These are phyloP conservation scores for Collybiopsis luxurians DNA, from an alignment of 768 basidiomycete genomes.

Conservation along the genomic window DNA sequence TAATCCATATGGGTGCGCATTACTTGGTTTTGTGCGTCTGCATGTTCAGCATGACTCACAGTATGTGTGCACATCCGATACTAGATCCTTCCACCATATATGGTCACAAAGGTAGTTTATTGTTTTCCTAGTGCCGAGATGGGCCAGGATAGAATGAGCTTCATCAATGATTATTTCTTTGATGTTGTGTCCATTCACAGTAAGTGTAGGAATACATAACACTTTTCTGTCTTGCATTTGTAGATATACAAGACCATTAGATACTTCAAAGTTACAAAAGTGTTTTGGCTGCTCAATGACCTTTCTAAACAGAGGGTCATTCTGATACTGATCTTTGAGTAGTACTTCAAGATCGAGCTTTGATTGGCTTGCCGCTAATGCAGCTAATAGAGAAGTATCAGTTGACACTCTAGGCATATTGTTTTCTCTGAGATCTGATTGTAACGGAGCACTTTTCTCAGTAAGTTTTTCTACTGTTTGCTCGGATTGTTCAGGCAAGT, in stretches of 20 bases:
- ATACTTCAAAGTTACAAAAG: conserved; percentile 14
- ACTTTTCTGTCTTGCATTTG: not conserved
- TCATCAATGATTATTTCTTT: conserved; percentile 27
- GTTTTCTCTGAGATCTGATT: too few species aligned
- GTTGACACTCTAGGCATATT: not conserved
- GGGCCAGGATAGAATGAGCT: conserved; percentile 32
- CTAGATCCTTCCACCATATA: conserved; percentile 17
- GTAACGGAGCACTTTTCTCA: too few species aligned
- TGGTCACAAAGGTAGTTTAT: conserved; percentile 20
- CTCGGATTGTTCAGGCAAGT: too few species aligned
- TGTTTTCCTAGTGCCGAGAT: conserved; percentile 29
- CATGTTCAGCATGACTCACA: conserved; percentile 22
- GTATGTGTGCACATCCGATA: conserved; percentile 14
- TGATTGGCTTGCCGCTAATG: conserved; percentile 2
- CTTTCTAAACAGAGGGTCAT: conserved; percentile 16
- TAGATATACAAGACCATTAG: conserved; percentile 12
- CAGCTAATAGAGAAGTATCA: not conserved
- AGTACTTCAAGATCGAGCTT: not conserved
- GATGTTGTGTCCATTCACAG: not conserved
- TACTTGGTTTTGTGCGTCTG: conserved; percentile 7
- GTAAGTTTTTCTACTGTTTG: too few species aligned
- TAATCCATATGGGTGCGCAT: conserved; percentile 8
- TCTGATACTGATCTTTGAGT: conserved; percentile 13
- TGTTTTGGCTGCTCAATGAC: conserved; percentile 13
- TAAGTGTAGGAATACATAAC: conserved; percentile 14